Percentiles rank a stretch among this genome's conserved stretches.
Conservation (phyloP, 2,329 filamentous ascomycete species). For the Fusarium stilboides region DNA sequence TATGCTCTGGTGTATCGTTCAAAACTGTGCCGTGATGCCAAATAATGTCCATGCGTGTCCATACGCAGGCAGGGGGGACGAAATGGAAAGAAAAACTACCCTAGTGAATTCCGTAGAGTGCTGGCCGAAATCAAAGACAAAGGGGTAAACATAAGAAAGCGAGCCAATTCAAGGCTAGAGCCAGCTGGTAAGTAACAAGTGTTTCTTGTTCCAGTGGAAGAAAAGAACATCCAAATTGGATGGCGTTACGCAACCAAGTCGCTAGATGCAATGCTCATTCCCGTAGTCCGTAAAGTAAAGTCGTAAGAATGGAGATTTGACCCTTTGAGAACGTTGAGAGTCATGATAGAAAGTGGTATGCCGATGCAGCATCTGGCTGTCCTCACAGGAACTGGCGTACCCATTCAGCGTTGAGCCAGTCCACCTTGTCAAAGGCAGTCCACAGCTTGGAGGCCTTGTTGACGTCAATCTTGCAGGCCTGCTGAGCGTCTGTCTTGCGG, state of each 20-base stretch:
- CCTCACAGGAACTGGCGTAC: conserved; percentile 56
- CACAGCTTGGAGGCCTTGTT: conserved; percentile 97
- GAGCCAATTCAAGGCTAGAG: conserved; percentile 8
- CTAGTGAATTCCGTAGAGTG: conserved; percentile 18
- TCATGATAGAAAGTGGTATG: background rate
- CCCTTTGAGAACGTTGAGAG: background rate
- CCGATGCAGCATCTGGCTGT: background rate
- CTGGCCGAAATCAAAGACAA: conserved; percentile 25
- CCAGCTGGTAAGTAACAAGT: conserved; percentile 2
- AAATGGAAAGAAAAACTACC: conserved; percentile 24
- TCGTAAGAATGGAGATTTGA: conserved; percentile 31
- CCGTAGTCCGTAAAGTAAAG: conserved; percentile 29
- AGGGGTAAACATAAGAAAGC: conserved; percentile 19
- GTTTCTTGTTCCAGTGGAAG: conserved; percentile 6
- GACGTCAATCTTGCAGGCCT: conserved; percentile 98
- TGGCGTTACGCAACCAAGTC: conserved; percentile 33
- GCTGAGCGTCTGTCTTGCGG: conserved; percentile 94
- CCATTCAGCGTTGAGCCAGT: conserved; percentile 78
- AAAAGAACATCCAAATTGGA: conserved; percentile 31
- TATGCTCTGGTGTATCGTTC: conserved; percentile 56
- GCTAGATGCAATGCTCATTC: conserved; percentile 38
- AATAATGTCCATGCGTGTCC: conserved; percentile 42
- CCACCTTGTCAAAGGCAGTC: conserved; percentile 88
- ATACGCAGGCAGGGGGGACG: conserved; percentile 33
- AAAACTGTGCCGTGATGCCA: conserved; percentile 54